Evolutionary conservation across 352 stramenopile species (phyloP).

Genomic region (Pelagophyceae sp.): DNA sequence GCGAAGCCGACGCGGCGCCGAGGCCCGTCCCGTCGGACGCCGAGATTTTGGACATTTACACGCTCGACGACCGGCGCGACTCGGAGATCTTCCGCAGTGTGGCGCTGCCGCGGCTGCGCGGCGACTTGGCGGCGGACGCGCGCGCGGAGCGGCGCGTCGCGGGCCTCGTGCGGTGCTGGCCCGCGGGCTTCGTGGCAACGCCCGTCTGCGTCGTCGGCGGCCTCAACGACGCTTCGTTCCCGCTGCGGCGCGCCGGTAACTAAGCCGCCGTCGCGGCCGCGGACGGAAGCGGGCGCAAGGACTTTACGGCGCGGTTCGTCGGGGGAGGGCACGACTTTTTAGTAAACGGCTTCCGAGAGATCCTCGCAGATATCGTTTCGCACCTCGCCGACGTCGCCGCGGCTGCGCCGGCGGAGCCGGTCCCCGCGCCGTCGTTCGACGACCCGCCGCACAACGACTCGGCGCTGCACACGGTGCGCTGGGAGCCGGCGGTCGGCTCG

Average conservation of each 20-base stretch:
- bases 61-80: neutral
- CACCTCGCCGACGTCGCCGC: too few species aligned
- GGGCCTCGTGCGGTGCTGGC: neutral
- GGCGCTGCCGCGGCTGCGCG: constrained; percentile 3
- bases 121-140: neutral
- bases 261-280: neutral
- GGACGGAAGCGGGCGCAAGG: neutral
- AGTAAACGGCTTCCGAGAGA: neutral
- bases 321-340: constrained; percentile 9
- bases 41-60: constrained; percentile 5
- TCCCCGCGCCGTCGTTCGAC: too few species aligned
- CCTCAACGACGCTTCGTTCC: neutral
- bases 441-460: neutral
- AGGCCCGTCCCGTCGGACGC: neutral
- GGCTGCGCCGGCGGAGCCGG: too few species aligned
- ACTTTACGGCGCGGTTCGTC: neutral
- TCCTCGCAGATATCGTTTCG: neutral
- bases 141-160: neutral
- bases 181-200: neutral
- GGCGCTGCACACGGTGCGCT: neutral
- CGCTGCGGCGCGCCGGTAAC: neutral
- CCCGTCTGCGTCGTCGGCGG: neutral
- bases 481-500: too few species aligned
- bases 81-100: neutral
- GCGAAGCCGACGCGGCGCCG: neutral